These are phyloP conservation scores for Grammothele lineata DNA, from an alignment of 768 basidiomycete species.

Conservation along the genomic window DNA sequence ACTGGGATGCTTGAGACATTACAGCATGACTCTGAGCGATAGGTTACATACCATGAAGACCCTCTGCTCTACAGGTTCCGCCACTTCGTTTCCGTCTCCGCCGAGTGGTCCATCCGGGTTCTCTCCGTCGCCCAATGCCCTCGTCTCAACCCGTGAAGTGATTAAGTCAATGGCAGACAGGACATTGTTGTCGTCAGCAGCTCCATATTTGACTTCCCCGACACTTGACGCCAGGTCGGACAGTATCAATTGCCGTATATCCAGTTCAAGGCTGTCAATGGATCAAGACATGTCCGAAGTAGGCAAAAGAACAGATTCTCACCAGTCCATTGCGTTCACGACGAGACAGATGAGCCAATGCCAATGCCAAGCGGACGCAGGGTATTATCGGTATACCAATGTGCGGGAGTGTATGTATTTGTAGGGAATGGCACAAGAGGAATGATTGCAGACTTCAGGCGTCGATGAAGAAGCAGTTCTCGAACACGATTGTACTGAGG, in stretches of 20 bases:
- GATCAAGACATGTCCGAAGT: neutral
- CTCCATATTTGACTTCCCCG: slow-evolving; percentile 38
- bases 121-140: slow-evolving; percentile 4
- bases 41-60: slow-evolving; percentile 62
- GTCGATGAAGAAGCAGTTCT: too few species aligned
- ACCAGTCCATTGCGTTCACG: slow-evolving; percentile 22
- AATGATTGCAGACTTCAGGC: too few species aligned
- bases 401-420: too few species aligned
- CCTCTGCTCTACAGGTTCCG: slow-evolving; percentile 24
- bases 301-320: neutral
- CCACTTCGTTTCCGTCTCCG: slow-evolving; percentile 2
- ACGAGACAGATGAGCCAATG: too few species aligned
- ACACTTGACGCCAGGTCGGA: slow-evolving; percentile 66
- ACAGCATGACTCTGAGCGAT: neutral
- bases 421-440: too few species aligned
- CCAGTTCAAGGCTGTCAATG: slow-evolving; percentile 60
- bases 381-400: too few species aligned
- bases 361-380: too few species aligned
- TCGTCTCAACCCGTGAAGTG: slow-evolving; percentile 54
- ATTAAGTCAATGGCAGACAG: slow-evolving; percentile 52
- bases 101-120: too few species aligned
- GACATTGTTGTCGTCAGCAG: slow-evolving; percentile 26
- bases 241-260: slow-evolving; percentile 72
- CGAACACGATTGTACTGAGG: too few species aligned
- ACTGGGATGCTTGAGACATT: slow-evolving; percentile 34